Conservation (phyloP, 495 filamentous ascomycete genomes). For the Neurospora africana region DNA sequence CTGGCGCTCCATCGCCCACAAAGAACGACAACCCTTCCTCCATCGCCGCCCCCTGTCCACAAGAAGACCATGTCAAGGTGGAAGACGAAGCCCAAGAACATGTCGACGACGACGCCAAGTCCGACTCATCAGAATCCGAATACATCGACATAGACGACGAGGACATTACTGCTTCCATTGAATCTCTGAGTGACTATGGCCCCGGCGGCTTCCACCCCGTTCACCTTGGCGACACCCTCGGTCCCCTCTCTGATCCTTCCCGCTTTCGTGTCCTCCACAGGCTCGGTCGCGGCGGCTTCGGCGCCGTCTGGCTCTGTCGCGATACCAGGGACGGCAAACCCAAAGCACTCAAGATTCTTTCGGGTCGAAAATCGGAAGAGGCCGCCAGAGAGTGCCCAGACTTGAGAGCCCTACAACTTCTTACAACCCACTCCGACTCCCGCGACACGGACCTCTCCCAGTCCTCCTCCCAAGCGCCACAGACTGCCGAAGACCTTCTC, state of each 20-base stretch:
- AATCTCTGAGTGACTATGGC: background rate
- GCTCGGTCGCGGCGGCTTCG: constrained; percentile 31
- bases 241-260: constrained; percentile 1
- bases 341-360: background rate
- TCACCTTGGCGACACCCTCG: constrained; percentile 1
- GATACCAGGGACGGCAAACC: constrained; percentile 9
- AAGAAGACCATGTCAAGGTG: background rate
- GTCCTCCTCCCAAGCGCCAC: too few relatives aligned
- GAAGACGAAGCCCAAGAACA: background rate
- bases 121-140: background rate
- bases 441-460: background rate
- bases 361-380: too few relatives aligned
- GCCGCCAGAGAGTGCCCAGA: constrained; percentile 1
- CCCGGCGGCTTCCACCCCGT: constrained; percentile 11
- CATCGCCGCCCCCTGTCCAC: background rate
- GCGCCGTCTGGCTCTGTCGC: constrained; percentile 35
- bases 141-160: background rate
- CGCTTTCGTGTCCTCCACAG: constrained; percentile 31
- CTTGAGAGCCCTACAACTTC: constrained; percentile 4
- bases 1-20: background rate
- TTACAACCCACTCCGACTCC: background rate
- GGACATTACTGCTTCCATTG: background rate
- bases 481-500: background rate
- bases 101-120: background rate
- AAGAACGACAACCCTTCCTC: background rate